Evolutionary conservation across 805 yeast genomes (phyloP), one percentile per base, ranked within the genome.

Genomic region (Zygotorulaspora danielsina): DNA sequence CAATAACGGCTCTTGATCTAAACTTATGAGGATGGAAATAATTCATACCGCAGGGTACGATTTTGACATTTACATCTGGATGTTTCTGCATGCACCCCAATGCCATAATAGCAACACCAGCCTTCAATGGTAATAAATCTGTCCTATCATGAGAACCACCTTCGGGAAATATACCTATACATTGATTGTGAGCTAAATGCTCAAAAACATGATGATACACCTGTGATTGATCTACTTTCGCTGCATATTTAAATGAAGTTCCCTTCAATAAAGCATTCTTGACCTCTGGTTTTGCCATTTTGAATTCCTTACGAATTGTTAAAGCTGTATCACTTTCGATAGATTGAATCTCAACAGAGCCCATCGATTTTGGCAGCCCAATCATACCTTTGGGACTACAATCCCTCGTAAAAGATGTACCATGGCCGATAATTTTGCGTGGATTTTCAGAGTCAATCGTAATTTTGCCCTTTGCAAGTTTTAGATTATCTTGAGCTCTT

Each of bases 61-160:
- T 86, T 52, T 81, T 79, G 3, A 90, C 90, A 41, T 81, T 79
- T 44, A 84, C 78, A 32, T 75, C 73, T 0, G 93, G 87, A 51
- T 84, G 75, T 44, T 77, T 72, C 17, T 79, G 84, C 78, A 89
- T 76, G 7, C 97, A 93, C 6, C 97, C 98, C 20, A 93, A 70
- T 0, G 97, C 98, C 97, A 90, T 93, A 41, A 90, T 84, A 2
- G 96, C 96, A 6, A 93, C 97, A 46, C 98, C 98, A 1, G 97
- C 96, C 59, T 93, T 90, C 50, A 90, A 69, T 0, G 98, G 98
- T 36, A 90, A 71, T 50, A 90, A 65, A 47, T 87, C 94, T 0
- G 97, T 80, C 50, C 98, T 73, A 61, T 90, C 98, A 56, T 90
- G 98, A 9, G 96, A 87, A 1, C 98, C 98, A 43, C 98, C 98